A percentile compares a stretch with the other conserved stretches of the same genome.
phyloP scores from a whole-genome alignment of 2,329 filamentous ascomycete genomes.

The Reticulascus tulasneorum region DNA sequence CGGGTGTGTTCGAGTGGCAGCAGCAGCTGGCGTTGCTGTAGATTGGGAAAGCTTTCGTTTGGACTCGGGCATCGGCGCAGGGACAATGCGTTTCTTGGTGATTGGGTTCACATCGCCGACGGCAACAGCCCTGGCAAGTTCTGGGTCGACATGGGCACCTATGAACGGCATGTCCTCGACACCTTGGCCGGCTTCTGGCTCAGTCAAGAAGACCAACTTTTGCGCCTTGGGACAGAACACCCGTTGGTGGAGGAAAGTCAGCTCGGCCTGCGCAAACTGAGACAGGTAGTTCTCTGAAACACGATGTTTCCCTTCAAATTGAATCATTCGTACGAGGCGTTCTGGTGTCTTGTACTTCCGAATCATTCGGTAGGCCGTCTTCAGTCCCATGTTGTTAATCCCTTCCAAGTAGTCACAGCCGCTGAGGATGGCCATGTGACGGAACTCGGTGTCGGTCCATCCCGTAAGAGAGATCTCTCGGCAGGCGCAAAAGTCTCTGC shows the following conservation, averaged over 20 bases:
- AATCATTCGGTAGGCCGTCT: conserved; percentile 87
- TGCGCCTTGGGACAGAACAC: conserved; percentile 78
- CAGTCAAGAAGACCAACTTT: conserved; percentile 71
- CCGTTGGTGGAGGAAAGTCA: conserved; percentile 91
- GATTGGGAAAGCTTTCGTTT: conserved; percentile 38
- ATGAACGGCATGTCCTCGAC: conserved; percentile 76
- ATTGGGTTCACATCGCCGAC: conserved; percentile 83
- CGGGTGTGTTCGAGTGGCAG: conserved; percentile 18
- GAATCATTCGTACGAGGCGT: conserved; percentile 73
- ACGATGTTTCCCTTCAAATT: conserved; percentile 82
- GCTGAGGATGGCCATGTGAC: conserved; percentile 92
- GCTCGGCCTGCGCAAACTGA: conserved; percentile 79
- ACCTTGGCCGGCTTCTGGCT: conserved; percentile 58
- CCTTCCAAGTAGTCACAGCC: conserved; percentile 93
- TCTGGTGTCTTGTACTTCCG: conserved; percentile 88
- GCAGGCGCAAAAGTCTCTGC: conserved; percentile 82
- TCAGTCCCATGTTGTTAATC: conserved; percentile 81
- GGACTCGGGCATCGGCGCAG: conserved; percentile 35
- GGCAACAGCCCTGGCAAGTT: conserved; percentile 71
- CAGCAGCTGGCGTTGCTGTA: conserved; percentile 16
- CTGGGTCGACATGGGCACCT: conserved; percentile 65
- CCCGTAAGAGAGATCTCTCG: conserved; percentile 84
- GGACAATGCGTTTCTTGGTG: conserved; percentile 65
- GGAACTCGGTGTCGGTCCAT: conserved; percentile 88
- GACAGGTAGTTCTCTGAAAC: conserved; percentile 79